Evolutionary conservation across 768 basidiomycete genomes (phyloP), one percentile per base, ranked within the genome.

Genomic region (Tulasnella sp.): DNA sequence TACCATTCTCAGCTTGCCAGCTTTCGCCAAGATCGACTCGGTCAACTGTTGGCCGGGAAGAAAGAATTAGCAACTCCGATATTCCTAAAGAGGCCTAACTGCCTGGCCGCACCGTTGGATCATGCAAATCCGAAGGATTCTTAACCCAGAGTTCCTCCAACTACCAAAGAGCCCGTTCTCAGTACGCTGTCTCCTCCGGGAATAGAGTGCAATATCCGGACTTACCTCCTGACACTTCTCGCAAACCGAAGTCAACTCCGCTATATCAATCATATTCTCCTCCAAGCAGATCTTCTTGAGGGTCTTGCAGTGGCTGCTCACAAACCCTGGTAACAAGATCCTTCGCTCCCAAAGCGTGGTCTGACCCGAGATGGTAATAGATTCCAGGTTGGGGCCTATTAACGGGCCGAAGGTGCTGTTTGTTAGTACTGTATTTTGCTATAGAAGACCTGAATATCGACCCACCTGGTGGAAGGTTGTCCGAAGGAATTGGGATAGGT

Each of bases 291-390:
- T 72, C 78, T 72, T 80, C 78, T 58, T 72, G n/a, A 80, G 40
- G 14, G 79, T 80, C 28, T 44, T 31, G 46, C 48, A 60, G 58
- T 80, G 79, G 14, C 40, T 72, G 31, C 40, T 44, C 42, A 80
- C 79, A 72, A 80, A 80, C 6, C 79, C 79, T 0, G 79, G 79
- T 20, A 80, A 46, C 42, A 80, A 60, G 44, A 80, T 80, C 37
- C 79, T 69, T 48, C 79, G 72, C 34, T 80, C 79, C 79, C 79
- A 80, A 16, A 80, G 79, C 72, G 79, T 80, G 20, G 79, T 80
- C 37, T 80, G 79, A 50, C 79, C 79, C 42, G 79, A 80, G 42
- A 80, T 80, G 37, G 79, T 80, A 20, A 80, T 74, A 8, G 72
- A 80, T 8, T 42, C 58, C 69, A 80, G 31, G 5, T 31, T 46